Base-by-base conservation (phyloP, 805 yeast genomes). In the Candida boidinii region DNA sequence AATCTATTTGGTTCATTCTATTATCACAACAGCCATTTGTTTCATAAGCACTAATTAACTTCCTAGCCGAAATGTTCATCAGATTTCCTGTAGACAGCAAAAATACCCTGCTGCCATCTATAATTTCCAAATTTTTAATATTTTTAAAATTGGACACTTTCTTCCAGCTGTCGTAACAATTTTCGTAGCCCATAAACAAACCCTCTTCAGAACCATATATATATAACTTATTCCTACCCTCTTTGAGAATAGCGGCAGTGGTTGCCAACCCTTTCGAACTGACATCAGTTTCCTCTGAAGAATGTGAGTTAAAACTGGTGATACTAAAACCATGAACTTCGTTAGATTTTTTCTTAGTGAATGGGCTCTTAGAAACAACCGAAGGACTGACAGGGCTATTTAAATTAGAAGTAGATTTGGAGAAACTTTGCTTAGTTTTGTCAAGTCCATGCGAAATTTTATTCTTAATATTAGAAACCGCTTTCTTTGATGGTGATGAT, bases 121-220 rank as follows among this genome's bases (percentile, higher is more conserved):
- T 49, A 16, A 80, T 76, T n/a, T 68, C 70, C 31, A 88, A 54
- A 44, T 76, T 79, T 4, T 70, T 62, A 10, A 81, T 74, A 33
- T 67, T 69, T 5, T 57, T 36, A 22, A 75, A 51, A 39, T 70
- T 66, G 28, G 79, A 51, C 5, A 83, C 70, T 35, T 72, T 62
- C 35, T 62, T 69, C 92, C 94, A 83, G 9, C 67, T 53, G 7
- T 39, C 28, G 14, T 61, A 59, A 29, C 57, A 54, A 34, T 54
- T 60, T 28, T 52, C 40, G 35, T 60, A 61, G n/a, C 68, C 62
- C 40, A 82, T 53, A 43, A 68, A 80, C 2, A 86, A 54, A 1
- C 95, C 95, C 33, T 63, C 56, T 2, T 66, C 66, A 3, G 81
- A 61, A 1, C 92, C 95, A 15, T 79, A 49, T 2, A 82, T 51